These are phyloP conservation scores for Xylariaceae sp. DNA, from an alignment of 2,329 filamentous ascomycete genomes.

Conservation along the genomic window DNA sequence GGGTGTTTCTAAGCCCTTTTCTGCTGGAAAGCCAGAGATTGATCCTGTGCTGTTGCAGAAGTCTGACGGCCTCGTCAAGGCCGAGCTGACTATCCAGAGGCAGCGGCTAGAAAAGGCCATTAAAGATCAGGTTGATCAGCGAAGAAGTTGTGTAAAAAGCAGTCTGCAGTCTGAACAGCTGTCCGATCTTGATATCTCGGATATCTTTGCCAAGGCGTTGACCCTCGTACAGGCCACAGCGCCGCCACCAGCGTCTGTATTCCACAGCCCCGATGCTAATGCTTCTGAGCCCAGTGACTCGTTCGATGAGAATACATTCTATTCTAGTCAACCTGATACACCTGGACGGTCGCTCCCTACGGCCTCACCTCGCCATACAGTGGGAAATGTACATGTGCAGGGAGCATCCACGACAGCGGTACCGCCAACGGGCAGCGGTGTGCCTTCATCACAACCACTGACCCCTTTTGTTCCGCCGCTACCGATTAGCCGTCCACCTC, in stretches of 20 bases:
- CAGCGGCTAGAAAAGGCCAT: slow-evolving; percentile 73
- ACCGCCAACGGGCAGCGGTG: slow-evolving; percentile 29
- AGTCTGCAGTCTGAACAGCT: slow-evolving; percentile 45
- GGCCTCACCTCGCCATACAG: slow-evolving; percentile 44
- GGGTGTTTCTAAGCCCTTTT: slow-evolving; percentile 38
- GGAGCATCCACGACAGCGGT: slow-evolving; percentile 33
- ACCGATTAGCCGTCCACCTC: slow-evolving; percentile 9
- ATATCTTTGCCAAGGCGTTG: slow-evolving; percentile 67
- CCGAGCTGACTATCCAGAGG: slow-evolving; percentile 74
- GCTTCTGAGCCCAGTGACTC: slow-evolving; percentile 66
- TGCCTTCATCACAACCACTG: slow-evolving; percentile 16
- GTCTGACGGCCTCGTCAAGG: slow-evolving; percentile 75
- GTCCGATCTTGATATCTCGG: slow-evolving; percentile 63
- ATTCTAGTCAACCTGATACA: slow-evolving; percentile 89
- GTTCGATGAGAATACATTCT: slow-evolving; percentile 90
- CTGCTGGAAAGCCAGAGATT: slow-evolving; percentile 59
- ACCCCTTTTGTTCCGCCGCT: slow-evolving; percentile 15
- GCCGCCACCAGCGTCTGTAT: slow-evolving; percentile 53
- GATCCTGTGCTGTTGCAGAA: slow-evolving; percentile 82
- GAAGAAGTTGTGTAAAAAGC: slow-evolving; percentile 40
- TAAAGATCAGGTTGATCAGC: slow-evolving; percentile 70
- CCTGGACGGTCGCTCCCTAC: slow-evolving; percentile 46
- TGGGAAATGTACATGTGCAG: slow-evolving; percentile 37
- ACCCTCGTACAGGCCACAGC: slow-evolving; percentile 66
- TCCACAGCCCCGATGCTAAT: slow-evolving; percentile 46